Evolutionary conservation across 768 basidiomycete species (phyloP), one percentile per base, ranked within the genome.

Genomic region (Pisolithus marmoratus): DNA sequence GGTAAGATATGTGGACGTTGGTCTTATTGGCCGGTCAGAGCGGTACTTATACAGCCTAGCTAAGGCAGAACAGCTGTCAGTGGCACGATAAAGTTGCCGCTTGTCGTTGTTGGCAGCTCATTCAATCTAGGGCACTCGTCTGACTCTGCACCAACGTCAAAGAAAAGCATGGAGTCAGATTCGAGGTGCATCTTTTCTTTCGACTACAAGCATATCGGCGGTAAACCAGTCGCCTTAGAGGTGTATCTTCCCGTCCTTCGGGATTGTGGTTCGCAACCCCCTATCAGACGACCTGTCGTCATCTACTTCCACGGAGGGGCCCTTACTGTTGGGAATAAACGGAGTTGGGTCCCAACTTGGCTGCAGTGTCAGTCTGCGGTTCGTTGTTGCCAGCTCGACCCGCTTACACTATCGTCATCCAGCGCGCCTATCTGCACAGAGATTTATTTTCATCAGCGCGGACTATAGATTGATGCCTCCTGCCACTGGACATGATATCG

Each of bases 291-390:
- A 7, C 72, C 73, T 6, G 57, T 63, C 20, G 46, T 76, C 7
- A 59, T 75, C 4, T 74, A 69, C 56, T 75, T 74, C 44, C 74
- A 75, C 49, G 74, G 81, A 7, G 85, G 84, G 3, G 83, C 83
- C 8, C 64, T 87, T 29, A 76, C 79, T 0, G 81, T 79, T 15
- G 84, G 84, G 1, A 78, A 80, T 55, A 71, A 77, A 48, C 62
- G 60, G 29, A 80, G 77, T 58, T 86, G 83, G 82, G 80, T 85
- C 61, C 84, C 85, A 2, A 54, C 48, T n/a, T 87, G 85, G 85
- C 65, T 87, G 23, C 64, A 75, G 45, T 72, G 85, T 85, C 26
- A 48, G 72, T 58, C 7, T 19, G 1, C 34, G 37, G 20, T 8
- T 11, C 29, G 15, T 49, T 48, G 14, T 5, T 2, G 4, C 31